phyloP scores from a whole-genome alignment of 2,329 filamentous ascomycete genomes.

The Fusarium sp. region DNA sequence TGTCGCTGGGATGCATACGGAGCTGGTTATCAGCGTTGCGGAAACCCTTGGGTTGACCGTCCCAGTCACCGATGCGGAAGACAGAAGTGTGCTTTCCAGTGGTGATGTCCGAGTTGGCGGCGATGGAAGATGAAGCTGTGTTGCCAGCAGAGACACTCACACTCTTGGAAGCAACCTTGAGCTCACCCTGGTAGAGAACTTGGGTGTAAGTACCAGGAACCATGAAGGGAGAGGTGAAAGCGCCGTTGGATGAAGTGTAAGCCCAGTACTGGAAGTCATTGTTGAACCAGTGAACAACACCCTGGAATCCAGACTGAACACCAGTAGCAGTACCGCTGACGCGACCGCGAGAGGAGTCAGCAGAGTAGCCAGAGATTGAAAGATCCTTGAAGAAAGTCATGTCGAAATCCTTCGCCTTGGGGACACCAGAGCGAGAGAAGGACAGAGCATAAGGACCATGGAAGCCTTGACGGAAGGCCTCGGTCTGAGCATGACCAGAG shows the following conservation, averaged over 20 bases:
- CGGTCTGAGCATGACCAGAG: slow-evolving; percentile 72
- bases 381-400: slow-evolving; percentile 71
- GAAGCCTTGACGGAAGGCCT: slow-evolving; percentile 70
- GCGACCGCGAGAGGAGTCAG: slow-evolving; percentile 66
- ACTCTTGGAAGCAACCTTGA: slow-evolving; percentile 62
- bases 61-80: slow-evolving; percentile 74
- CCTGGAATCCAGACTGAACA: slow-evolving; percentile 62
- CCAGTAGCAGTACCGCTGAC: slow-evolving; percentile 72
- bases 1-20: slow-evolving; percentile 76
- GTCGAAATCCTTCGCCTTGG: slow-evolving; percentile 61
- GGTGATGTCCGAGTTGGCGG: slow-evolving; percentile 57
- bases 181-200: slow-evolving; percentile 71
- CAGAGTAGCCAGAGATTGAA: slow-evolving; percentile 68
- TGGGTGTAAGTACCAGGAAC: slow-evolving; percentile 77
- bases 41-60: slow-evolving; percentile 73
- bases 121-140: slow-evolving; percentile 63
- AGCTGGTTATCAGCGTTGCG: slow-evolving; percentile 75
- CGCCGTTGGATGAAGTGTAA: slow-evolving; percentile 64
- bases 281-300: slow-evolving; percentile 76
- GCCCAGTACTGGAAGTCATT: slow-evolving; percentile 73
- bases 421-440: slow-evolving; percentile 69
- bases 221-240: slow-evolving; percentile 74
- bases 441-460: slow-evolving; percentile 74
- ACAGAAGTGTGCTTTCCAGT: slow-evolving; percentile 63
- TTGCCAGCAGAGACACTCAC: slow-evolving; percentile 64